Percentiles rank a stretch among this genome's conserved stretches.
Evolutionary conservation across 768 basidiomycete genomes (phyloP).

Genomic region (Lactifluus echinatus): DNA sequence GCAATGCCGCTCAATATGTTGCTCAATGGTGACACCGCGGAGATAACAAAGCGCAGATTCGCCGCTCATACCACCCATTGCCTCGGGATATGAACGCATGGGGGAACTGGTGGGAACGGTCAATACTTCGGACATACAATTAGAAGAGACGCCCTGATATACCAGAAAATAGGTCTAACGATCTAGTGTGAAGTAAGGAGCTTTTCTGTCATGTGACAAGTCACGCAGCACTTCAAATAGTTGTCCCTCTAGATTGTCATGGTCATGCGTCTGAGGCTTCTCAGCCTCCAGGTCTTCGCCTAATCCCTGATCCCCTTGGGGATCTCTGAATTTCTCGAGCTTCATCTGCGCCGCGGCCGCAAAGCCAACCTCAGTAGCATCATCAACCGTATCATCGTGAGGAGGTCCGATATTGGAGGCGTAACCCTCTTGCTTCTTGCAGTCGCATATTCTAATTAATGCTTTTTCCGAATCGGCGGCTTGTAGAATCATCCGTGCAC

Average conservation of each 20-base stretch:
- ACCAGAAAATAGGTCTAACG: neutral
- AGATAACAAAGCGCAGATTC: neutral
- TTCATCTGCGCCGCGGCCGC: conserved; percentile 34
- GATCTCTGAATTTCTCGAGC: conserved; percentile 9
- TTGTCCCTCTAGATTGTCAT: neutral
- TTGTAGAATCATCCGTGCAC: conserved; percentile 44
- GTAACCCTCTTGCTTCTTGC: conserved; percentile 23
- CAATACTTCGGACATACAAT: neutral
- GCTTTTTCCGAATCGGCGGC: conserved; percentile 38
- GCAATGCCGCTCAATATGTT: neutral
- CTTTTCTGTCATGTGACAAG: neutral
- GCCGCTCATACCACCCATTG: neutral
- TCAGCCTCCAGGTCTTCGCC: conserved; percentile 6
- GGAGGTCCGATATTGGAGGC: neutral
- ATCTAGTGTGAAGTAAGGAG: neutral
- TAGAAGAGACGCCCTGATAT: too few species aligned
- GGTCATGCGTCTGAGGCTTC: neutral
- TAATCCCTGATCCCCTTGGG: conserved; percentile 18
- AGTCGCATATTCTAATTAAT: conserved; percentile 38
- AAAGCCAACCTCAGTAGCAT: conserved; percentile 45
- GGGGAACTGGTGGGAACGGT: neutral
- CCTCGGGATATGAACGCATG: neutral
- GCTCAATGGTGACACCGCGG: neutral
- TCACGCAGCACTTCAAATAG: neutral
- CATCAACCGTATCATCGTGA: conserved; percentile 24